Evolutionary conservation across 1,284 basidiomycete species (phyloP).

Genomic region (Sanghuangporus baumii): DNA sequence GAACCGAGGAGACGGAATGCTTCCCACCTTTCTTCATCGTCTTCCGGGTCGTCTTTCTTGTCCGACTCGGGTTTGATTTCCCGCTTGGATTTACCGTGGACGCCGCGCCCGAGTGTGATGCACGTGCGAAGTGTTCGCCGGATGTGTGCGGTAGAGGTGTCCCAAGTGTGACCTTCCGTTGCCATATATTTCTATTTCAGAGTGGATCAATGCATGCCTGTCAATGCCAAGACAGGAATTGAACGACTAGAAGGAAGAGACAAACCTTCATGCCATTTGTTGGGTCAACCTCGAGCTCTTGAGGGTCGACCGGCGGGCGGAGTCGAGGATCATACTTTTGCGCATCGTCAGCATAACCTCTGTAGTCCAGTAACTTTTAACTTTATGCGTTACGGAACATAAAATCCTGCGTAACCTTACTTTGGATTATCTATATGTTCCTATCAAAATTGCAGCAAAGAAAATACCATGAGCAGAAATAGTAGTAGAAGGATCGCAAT

Average conservation of each 20-base stretch:
- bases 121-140: constrained; percentile 41
- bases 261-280: constrained; percentile 51
- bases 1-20: constrained; percentile 32
- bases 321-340: constrained; percentile 36
- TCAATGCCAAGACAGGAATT: neutral
- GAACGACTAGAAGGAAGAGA: neutral
- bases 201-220: too few relatives aligned
- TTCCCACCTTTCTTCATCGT: constrained; percentile 14
- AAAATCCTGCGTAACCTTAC: neutral
- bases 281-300: constrained; percentile 51
- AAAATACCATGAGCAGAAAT: too few relatives aligned
- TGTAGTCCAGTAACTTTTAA: neutral
- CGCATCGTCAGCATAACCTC: constrained; percentile 41
- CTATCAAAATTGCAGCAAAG: neutral
- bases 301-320: constrained; percentile 41
- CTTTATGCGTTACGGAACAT: neutral
- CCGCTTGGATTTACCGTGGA: neutral
- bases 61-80: neutral
- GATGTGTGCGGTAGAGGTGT: constrained; percentile 46
- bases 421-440: constrained; percentile 45
- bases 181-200: constrained; percentile 35
- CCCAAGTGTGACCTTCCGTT: constrained; percentile 38
- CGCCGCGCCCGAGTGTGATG: constrained; percentile 21
- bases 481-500: too few relatives aligned
- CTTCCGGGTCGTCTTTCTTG: constrained; percentile 2